These are phyloP conservation scores for Shiraia bambusicola DNA, from an alignment of 2,329 filamentous ascomycete genomes.

Conservation along the genomic window DNA sequence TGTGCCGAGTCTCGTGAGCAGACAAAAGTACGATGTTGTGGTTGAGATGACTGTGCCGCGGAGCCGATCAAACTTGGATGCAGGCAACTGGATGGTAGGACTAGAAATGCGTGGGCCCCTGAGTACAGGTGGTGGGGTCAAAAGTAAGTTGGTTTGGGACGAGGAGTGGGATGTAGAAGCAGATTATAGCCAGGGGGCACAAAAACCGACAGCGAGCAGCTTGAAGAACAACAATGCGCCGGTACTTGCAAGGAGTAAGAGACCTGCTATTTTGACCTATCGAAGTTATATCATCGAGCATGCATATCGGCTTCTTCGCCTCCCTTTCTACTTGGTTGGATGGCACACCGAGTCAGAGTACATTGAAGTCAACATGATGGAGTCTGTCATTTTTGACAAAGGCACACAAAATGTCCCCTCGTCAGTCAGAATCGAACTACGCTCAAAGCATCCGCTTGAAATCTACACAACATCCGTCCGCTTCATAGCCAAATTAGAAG, in stretches of 20 bases:
- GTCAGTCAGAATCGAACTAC: slow-evolving; percentile 64
- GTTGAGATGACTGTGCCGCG: slow-evolving; percentile 75
- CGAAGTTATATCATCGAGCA: slow-evolving; percentile 53
- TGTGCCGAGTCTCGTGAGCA: slow-evolving; percentile 53
- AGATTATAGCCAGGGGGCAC: slow-evolving; percentile 21
- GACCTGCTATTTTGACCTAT: slow-evolving; percentile 80
- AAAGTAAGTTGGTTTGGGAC: slow-evolving; percentile 31
- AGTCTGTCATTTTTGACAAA: slow-evolving; percentile 65
- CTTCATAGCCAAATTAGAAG: slow-evolving; percentile 73
- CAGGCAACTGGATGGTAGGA: slow-evolving; percentile 94
- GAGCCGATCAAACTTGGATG: slow-evolving; percentile 70
- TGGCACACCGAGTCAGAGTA: slow-evolving; percentile 64
- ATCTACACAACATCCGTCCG: slow-evolving; percentile 70
- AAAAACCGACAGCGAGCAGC: slow-evolving; percentile 5
- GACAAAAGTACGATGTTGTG: slow-evolving; percentile 81
- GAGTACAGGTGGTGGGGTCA: slow-evolving; percentile 10
- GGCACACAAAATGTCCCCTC: slow-evolving; percentile 57
- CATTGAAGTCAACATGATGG: slow-evolving; percentile 70
- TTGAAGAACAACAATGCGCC: background rate
- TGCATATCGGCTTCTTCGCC: slow-evolving; percentile 32
- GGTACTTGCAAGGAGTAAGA: slow-evolving; percentile 10
- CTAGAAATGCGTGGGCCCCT: slow-evolving; percentile 61
- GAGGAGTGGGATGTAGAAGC: slow-evolving; percentile 36
- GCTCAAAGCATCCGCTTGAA: slow-evolving; percentile 69
- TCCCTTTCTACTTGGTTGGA: slow-evolving; percentile 70